phyloP scores from a whole-genome alignment of 805 yeast species.

The Zygotorulaspora sp. region DNA sequence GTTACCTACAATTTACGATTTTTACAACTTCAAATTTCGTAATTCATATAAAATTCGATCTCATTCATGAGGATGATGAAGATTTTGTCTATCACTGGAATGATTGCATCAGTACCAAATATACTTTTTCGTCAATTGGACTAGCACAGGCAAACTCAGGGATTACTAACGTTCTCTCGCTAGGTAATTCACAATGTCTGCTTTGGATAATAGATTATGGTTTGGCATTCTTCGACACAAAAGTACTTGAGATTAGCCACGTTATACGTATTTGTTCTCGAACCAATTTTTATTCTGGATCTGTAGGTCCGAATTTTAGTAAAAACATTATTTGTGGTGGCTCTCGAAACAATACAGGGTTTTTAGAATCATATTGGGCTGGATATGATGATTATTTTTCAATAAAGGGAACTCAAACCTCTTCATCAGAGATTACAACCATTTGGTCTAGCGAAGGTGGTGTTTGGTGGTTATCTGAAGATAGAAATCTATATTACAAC shows the following conservation, averaged over 20 bases:
- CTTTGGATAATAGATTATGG: conserved; percentile 4
- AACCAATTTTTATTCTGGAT: conserved; percentile 9
- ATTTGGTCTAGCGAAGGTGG: conserved; percentile 13
- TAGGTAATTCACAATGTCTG: conserved; percentile 1
- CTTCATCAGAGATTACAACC: conserved; percentile 1
- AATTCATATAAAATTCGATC: conserved; percentile 6
- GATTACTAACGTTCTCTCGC: neutral
- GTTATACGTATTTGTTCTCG: conserved; percentile 1
- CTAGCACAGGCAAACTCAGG: neutral
- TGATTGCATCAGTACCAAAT: neutral
- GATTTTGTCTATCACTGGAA: conserved; percentile 10
- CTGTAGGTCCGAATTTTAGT: conserved; percentile 8
- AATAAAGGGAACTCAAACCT: neutral
- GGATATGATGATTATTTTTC: conserved; percentile 10
- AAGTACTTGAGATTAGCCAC: neutral
- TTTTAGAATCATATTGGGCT: conserved; percentile 8
- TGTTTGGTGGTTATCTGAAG: conserved; percentile 14
- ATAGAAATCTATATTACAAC: conserved; percentile 8
- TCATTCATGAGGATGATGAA: conserved; percentile 12
- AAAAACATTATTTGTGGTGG: conserved; percentile 14
- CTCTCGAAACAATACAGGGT: conserved; percentile 12
- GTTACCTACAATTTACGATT: conserved; percentile 8
- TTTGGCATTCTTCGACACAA: conserved; percentile 2
- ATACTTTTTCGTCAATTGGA: neutral
- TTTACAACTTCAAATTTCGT: conserved; percentile 3